Evolutionary conservation across 208 protist genomes (phyloP).

Genomic region (Porcisia deanei): DNA sequence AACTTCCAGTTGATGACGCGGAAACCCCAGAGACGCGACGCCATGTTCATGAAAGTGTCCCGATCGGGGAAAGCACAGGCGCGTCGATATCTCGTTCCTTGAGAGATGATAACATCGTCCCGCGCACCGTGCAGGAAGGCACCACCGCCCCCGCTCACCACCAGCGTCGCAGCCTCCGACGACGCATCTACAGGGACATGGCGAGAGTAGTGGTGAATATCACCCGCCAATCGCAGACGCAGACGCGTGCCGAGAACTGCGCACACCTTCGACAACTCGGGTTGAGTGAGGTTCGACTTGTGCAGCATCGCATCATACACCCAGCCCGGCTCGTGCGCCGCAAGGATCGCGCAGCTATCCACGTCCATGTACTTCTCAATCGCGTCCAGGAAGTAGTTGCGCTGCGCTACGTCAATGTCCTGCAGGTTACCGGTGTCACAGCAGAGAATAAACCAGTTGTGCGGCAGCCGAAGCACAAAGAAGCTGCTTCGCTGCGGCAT

Average conservation of each 20-base stretch:
- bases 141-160: constrained; percentile 84
- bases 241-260: constrained; percentile 65
- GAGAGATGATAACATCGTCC: constrained; percentile 50
- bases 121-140: constrained; percentile 84
- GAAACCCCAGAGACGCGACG: constrained; percentile 67
- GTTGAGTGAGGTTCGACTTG: constrained; percentile 35
- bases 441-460: constrained; percentile 89
- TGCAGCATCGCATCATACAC: constrained; percentile 64
- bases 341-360: constrained; percentile 71
- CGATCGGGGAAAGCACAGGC: constrained; percentile 52
- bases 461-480: constrained; percentile 75
- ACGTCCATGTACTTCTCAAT: constrained; percentile 75
- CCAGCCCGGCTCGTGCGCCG: constrained; percentile 79
- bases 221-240: constrained; percentile 67
- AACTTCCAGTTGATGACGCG: constrained; percentile 89
- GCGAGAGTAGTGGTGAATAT: constrained; percentile 90
- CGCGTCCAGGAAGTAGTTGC: constrained; percentile 81
- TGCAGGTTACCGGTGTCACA: constrained; percentile 68
- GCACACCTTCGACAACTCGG: constrained; percentile 46
- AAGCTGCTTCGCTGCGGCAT: constrained; percentile 87
- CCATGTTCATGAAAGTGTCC: constrained; percentile 71
- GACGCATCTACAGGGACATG: constrained; percentile 51
- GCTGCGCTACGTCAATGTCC: constrained; percentile 84
- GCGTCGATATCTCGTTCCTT: constrained; percentile 65
- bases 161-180: constrained; percentile 62